Conservation (phyloP, 768 basidiomycete species). For the Inosperma sp. region DNA sequence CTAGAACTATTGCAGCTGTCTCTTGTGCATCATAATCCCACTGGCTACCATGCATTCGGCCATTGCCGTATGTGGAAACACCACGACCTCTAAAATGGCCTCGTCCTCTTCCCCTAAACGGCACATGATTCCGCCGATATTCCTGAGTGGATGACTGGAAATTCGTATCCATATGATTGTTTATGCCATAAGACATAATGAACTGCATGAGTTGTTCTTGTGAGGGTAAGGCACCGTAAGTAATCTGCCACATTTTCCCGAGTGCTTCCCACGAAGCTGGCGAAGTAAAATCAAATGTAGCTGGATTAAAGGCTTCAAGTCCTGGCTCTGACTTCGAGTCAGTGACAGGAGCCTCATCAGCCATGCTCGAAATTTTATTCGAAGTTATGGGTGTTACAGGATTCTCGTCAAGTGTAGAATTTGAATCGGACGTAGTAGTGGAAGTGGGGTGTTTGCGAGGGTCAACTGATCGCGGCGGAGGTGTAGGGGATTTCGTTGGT, state of each 20-base stretch:
- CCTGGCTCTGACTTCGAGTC: slow-evolving; percentile 38
- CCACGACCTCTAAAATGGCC: slow-evolving; percentile 37
- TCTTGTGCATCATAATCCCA: slow-evolving; percentile 30
- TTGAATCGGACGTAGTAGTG: slow-evolving; percentile 37
- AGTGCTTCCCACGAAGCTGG: slow-evolving; percentile 78
- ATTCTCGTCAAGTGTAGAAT: slow-evolving; percentile 39
- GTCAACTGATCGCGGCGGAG: slow-evolving; percentile 17
- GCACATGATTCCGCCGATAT: slow-evolving; percentile 9
- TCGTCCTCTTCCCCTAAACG: slow-evolving; percentile 27
- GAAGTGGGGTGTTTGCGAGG: slow-evolving; percentile 15
- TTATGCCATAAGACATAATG: slow-evolving; percentile 41
- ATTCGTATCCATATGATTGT: slow-evolving; percentile 12
- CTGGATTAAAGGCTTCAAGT: slow-evolving; percentile 65
- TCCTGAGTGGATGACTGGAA: slow-evolving; percentile 18
- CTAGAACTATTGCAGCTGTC: slow-evolving; percentile 58
- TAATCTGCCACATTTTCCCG: slow-evolving; percentile 70
- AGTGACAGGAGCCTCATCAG: slow-evolving; percentile 37
- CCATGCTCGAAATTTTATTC: slow-evolving; percentile 18
- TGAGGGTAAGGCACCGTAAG: slow-evolving; percentile 62
- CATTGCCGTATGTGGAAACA: slow-evolving; percentile 43
- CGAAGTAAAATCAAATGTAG: slow-evolving; percentile 68
- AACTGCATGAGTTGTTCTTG: slow-evolving; percentile 77
- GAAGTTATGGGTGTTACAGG: slow-evolving; percentile 36
- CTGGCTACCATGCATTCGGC: slow-evolving; percentile 39
- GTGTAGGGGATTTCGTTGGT: slow-evolving; percentile 21